Evolutionary conservation across 768 basidiomycete species (phyloP).

Genomic region (Kwoniella dejecticola): DNA sequence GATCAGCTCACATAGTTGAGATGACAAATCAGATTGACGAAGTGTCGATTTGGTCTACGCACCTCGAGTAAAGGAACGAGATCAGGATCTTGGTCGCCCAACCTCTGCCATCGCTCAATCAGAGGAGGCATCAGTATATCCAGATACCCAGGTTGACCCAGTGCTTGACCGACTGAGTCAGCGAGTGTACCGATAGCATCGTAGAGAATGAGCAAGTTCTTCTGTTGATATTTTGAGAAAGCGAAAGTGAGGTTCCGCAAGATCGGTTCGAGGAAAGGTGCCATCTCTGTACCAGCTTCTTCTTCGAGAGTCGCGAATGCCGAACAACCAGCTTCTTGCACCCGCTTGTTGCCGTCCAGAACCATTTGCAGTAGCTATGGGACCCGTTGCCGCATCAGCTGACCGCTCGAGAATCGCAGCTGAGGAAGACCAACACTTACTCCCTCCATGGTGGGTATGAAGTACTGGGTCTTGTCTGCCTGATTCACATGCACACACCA

Average conservation of each 20-base stretch:
- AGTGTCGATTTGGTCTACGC: no score
- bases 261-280: conserved; percentile 92
- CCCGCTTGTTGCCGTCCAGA: conserved; percentile 95
- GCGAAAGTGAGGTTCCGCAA: conserved; percentile 92
- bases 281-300: conserved; percentile 85
- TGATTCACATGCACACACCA: conserved; percentile 77
- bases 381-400: neutral
- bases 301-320: conserved; percentile 98
- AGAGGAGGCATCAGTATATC: conserved; percentile 97
- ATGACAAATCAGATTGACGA: no score
- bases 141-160: conserved; percentile 82
- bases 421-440: conserved; percentile 59
- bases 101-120: conserved; percentile 81
- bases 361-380: conserved; percentile 93
- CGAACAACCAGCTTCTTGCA: conserved; percentile 98
- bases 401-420: neutral
- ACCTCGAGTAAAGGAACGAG: conserved; percentile 95
- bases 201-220: conserved; percentile 97
- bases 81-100: conserved; percentile 88
- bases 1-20: conserved; percentile 20
- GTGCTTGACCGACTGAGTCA: conserved; percentile 86
- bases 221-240: conserved; percentile 98
- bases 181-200: conserved; percentile 98
- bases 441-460: conserved; percentile 97
- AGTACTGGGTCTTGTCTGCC: conserved; percentile 86